Percentiles rank a stretch among this genome's conserved stretches.
phyloP scores from a whole-genome alignment of 345 rosid genomes.

The Jatropha curcas region DNA sequence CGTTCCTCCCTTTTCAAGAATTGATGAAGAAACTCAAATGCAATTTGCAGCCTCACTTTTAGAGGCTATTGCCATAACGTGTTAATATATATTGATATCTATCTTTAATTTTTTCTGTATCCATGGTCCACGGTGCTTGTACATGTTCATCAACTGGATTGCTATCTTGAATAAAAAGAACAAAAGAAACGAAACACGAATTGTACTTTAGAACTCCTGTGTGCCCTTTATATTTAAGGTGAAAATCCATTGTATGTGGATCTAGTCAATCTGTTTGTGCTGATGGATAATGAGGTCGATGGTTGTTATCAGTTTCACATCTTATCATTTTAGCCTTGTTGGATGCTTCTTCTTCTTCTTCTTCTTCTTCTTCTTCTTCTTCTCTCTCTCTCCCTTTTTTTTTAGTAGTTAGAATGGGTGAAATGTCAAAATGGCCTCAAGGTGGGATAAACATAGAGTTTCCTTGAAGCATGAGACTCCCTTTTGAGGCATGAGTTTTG shows the following conservation, averaged over 20 bases:
- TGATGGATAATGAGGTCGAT: neutral
- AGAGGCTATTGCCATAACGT: constrained; percentile 66
- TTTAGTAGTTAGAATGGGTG: too few species aligned
- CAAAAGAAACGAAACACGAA: neutral
- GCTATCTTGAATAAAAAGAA: constrained; percentile 4
- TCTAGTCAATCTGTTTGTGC: neutral
- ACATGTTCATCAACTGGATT: constrained; percentile 1
- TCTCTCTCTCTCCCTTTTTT: too few species aligned
- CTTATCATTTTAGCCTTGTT: neutral
- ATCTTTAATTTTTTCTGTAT: neutral
- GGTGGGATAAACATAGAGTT: too few species aligned
- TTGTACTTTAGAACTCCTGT: neutral
- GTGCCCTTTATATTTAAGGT: constrained; percentile 3
- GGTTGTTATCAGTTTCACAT: neutral
- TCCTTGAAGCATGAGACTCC: too few species aligned
- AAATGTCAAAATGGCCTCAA: too few species aligned
- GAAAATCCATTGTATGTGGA: neutral
- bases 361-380: too few species aligned
- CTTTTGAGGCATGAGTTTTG: too few species aligned
- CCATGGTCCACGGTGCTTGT: neutral
- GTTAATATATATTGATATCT: constrained; percentile 29
- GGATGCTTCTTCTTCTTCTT: neutral
- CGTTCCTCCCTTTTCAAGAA: constrained; percentile 65
- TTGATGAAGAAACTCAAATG: constrained; percentile 72
- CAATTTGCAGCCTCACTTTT: constrained; percentile 56